phyloP scores from a whole-genome alignment of 1,284 basidiomycete species.

The Trichosporon sp. region DNA sequence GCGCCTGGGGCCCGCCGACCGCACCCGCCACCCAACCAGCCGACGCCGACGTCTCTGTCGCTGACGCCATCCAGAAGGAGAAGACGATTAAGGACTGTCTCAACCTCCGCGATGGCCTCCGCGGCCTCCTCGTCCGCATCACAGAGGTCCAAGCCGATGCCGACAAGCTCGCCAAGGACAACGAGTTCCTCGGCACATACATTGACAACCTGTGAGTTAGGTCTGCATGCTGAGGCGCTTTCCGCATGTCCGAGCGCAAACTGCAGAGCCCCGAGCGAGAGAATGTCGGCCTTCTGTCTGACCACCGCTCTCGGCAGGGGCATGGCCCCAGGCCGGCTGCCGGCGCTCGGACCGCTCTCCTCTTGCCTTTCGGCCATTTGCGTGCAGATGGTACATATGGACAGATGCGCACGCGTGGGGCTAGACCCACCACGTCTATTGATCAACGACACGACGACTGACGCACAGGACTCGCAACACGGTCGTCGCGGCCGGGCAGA shows the following conservation, averaged over 20 bases:
- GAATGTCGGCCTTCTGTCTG: conserved; percentile 1
- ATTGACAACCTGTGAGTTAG: conserved; percentile 55
- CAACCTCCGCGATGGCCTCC: conserved; percentile 47
- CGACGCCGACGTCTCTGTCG: conserved; percentile 44
- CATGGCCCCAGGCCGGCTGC: background rate
- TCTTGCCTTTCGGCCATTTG: background rate
- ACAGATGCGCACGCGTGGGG: background rate
- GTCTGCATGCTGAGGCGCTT: background rate
- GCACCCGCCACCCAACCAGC: background rate
- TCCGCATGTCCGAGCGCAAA: background rate
- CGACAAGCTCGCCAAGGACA: conserved; percentile 51
- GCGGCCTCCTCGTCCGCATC: conserved; percentile 48
- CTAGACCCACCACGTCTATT: background rate
- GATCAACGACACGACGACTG: background rate
- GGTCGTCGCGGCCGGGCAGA: conserved; percentile 51
- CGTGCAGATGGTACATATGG: background rate
- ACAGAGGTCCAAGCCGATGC: conserved; percentile 52
- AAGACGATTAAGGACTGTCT: conserved; percentile 51
- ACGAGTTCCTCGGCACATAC: conserved; percentile 53
- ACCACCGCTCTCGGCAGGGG: background rate
- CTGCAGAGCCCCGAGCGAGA: background rate
- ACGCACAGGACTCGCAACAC: conserved; percentile 52
- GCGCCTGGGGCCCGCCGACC: conserved; percentile 29
- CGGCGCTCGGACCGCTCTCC: background rate
- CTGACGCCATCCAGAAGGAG: conserved; percentile 50